Evolutionary conservation across 495 filamentous ascomycete species (phyloP).

Genomic region (Delitschia confertaspora): DNA sequence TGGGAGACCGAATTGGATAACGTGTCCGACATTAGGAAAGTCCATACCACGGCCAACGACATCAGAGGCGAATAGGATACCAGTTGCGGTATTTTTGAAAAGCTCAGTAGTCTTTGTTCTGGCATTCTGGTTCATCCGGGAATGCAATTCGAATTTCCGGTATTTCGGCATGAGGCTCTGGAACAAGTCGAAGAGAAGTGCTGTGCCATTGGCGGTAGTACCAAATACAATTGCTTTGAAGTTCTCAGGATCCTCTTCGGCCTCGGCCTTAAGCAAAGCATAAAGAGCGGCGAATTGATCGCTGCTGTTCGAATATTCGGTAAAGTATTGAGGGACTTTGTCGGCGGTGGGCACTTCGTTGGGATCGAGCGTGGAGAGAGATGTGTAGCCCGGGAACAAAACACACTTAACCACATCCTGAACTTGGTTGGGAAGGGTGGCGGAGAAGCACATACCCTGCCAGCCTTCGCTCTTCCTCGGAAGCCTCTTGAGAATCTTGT

Average conservation of each 20-base stretch:
- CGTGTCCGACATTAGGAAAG: constrained; percentile 63
- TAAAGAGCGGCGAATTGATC: constrained; percentile 46
- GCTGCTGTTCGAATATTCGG: constrained; percentile 42
- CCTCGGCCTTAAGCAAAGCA: constrained; percentile 20
- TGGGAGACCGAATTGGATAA: constrained; percentile 61
- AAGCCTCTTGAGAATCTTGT: constrained; percentile 48
- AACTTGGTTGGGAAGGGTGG: constrained; percentile 57
- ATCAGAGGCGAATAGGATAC: constrained; percentile 58
- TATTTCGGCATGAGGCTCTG: constrained; percentile 37
- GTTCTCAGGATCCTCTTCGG: constrained; percentile 31
- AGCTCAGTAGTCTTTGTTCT: constrained; percentile 51
- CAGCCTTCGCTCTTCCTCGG: constrained; percentile 48
- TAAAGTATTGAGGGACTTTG: constrained; percentile 51
- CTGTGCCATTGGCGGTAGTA: constrained; percentile 54
- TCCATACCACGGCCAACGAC: constrained; percentile 70
- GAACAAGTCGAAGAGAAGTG: constrained; percentile 46
- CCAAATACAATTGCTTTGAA: constrained; percentile 65
- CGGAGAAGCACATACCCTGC: constrained; percentile 66
- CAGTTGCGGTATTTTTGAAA: constrained; percentile 48
- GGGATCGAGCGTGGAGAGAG: constrained; percentile 53
- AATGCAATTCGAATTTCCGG: constrained; percentile 50
- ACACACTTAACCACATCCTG: constrained; percentile 51
- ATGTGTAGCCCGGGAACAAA: constrained; percentile 47
- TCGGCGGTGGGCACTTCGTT: constrained; percentile 54
- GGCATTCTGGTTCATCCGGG: constrained; percentile 48